Evolutionary conservation across 1,139 yeast genomes (phyloP), one percentile per base, ranked within the genome.

Genomic region (Pichia sp.): DNA sequence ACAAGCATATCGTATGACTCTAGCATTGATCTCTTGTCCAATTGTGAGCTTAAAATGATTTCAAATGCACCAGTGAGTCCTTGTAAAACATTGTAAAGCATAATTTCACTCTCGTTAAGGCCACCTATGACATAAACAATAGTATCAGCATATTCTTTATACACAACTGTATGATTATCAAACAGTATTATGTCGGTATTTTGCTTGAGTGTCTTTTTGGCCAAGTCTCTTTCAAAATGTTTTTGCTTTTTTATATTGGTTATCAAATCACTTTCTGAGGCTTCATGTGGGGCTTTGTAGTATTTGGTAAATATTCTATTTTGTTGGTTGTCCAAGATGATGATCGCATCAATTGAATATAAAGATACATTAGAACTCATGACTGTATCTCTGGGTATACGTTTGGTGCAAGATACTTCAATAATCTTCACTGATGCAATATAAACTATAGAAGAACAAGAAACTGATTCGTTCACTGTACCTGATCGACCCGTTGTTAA

Each of bases 1-100:
- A 88, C 76, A 48, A 90, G 85, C 74, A 88, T 75, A 69, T 93
- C 99, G 66, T 85, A 93, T 67, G 86, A 82, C 59, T 88, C 96
- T 63, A 85, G 78, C 46, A 93, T 72, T 3, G 93, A 79, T 58
- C 83, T 77, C 69, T 85, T 87, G 69, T 93, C 98, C 58, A 91
- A 74, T 26, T 87, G 83, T 65, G 80, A 83, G 61, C 81, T 83
- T 59, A 91, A 74, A 54, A 91, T 77, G 56, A 88, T 81, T 60
- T 85, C 91, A 58, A 93, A 73, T 18, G 96, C 86, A 57, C 90
- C 96, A 59, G 80, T 79, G 58, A 93, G 74, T 40, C 95, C 96
- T 58, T 81, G 77, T 54, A 90, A 79, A 46, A 87, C 86, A 50
- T 87, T 85, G 70, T 79, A 90, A 47, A 93, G 72, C 73, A 91